These are phyloP conservation scores for Phytophthora brassicae DNA, from an alignment of 352 stramenopile genomes.

Conservation along the genomic window DNA sequence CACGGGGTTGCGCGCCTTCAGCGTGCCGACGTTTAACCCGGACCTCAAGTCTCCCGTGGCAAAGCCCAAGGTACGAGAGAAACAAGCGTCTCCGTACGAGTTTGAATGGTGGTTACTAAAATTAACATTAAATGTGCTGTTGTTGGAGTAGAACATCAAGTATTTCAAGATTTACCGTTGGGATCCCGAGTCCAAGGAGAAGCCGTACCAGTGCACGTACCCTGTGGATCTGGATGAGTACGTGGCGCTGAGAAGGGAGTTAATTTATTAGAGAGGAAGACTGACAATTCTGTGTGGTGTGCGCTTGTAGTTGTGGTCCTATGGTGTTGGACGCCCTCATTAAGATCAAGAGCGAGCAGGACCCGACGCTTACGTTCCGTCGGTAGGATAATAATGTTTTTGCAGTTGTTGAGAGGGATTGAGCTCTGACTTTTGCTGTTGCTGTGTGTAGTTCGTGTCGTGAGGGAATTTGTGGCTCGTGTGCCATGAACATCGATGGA, in stretches of 20 bases:
- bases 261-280: neutral
- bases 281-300: neutral
- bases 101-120: constrained; percentile 24
- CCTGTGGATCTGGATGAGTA: constrained; percentile 97
- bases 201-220: constrained; percentile 96
- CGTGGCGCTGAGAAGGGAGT: constrained; percentile 22
- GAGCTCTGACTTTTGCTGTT: constrained; percentile 6
- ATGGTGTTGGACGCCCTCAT: constrained; percentile 99
- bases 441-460: constrained; percentile 90
- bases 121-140: constrained; percentile 6
- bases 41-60: constrained; percentile 75
- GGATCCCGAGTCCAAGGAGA: constrained; percentile 95
- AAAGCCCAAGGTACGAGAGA: constrained; percentile 74
- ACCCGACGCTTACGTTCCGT: constrained; percentile 98
- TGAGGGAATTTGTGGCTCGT: constrained; percentile 99
- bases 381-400: constrained; percentile 41
- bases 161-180: constrained; percentile 99
- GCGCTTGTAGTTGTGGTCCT: constrained; percentile 90
- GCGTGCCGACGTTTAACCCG: constrained; percentile 46
- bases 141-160: constrained; percentile 90
- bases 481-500: constrained; percentile 99
- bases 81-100: too few relatives aligned
- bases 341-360: constrained; percentile 99
- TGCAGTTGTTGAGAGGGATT: neutral
- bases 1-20: constrained; percentile 56